These are phyloP conservation scores for Neurospora hispaniola DNA, from an alignment of 495 filamentous ascomycete genomes.

Conservation along the genomic window DNA sequence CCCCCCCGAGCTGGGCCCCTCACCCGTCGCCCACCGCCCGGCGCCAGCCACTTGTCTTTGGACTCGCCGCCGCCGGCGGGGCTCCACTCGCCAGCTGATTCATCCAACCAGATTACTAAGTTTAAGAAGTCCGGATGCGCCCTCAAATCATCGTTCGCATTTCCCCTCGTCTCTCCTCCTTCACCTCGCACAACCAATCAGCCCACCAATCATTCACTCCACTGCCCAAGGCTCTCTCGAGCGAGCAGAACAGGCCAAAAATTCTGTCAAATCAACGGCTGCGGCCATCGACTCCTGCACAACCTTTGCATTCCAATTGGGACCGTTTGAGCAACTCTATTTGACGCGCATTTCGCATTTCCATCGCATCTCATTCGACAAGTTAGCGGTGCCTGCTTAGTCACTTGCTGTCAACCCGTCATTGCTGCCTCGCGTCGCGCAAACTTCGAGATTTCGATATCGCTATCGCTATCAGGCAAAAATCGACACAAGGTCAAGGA, in stretches of 20 bases:
- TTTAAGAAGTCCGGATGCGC: conserved; percentile 26
- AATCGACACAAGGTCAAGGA: background rate
- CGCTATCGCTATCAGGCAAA: background rate
- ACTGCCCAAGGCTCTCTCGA: conserved; percentile 16
- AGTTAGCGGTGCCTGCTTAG: conserved; percentile 2
- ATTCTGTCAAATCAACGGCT: conserved; percentile 28
- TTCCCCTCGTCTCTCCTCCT: conserved; percentile 29
- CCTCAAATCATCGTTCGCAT: conserved; percentile 33
- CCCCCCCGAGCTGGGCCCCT: conserved; percentile 16
- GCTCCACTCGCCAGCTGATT: conserved; percentile 26
- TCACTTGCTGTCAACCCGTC: conserved; percentile 1
- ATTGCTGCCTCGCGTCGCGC: background rate
- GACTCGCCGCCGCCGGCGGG: conserved; percentile 5
- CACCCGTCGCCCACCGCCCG: background rate
- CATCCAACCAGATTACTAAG: conserved; percentile 31
- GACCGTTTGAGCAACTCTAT: background rate
- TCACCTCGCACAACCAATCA: conserved; percentile 35
- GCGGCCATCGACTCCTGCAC: conserved; percentile 9
- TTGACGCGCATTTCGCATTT: background rate
- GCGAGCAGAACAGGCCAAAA: conserved; percentile 18
- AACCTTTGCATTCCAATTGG: conserved; percentile 25
- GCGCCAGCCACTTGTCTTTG: conserved; percentile 16
- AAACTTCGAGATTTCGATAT: background rate
- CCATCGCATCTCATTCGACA: background rate
- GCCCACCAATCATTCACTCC: conserved; percentile 24